Evolutionary conservation across 768 basidiomycete species (phyloP).

Genomic region (Galerina sulciceps): DNA sequence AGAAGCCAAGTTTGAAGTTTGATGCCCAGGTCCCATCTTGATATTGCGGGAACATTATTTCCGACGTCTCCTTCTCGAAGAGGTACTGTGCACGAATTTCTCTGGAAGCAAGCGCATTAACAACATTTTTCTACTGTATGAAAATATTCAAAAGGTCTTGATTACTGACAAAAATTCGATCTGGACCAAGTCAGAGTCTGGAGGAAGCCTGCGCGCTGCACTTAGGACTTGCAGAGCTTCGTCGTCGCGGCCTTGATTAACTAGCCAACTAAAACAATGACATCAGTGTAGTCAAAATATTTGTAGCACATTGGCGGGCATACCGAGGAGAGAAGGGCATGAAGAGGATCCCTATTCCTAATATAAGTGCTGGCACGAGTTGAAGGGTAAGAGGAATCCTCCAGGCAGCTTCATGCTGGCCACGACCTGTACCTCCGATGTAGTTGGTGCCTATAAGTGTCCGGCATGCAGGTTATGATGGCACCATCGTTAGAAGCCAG

Average conservation of each 20-base stretch:
- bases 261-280: constrained; percentile 60
- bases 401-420: constrained; percentile 75
- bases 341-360: constrained; percentile 72
- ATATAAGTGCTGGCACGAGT: constrained; percentile 71
- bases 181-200: constrained; percentile 67
- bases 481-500: not conserved
- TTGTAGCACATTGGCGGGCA: constrained; percentile 7
- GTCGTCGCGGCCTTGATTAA: constrained; percentile 76
- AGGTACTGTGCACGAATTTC: constrained; percentile 78
- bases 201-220: constrained; percentile 55
- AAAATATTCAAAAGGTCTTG: not conserved
- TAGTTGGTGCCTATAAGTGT: constrained; percentile 61
- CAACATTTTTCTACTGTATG: not conserved
- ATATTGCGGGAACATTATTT: constrained; percentile 59
- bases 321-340: constrained; percentile 83
- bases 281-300: not conserved
- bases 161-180: constrained; percentile 70
- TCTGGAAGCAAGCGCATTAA: constrained; percentile 31
- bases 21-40: constrained; percentile 65
- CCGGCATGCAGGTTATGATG: constrained; percentile 41
- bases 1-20: constrained; percentile 63
- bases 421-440: constrained; percentile 63
- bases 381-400: constrained; percentile 76
- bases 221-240: constrained; percentile 72
- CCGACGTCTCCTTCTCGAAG: constrained; percentile 70